Base-by-base conservation (phyloP, 345 rosid genomes). In the Hibiscus tridactylites region DNA sequence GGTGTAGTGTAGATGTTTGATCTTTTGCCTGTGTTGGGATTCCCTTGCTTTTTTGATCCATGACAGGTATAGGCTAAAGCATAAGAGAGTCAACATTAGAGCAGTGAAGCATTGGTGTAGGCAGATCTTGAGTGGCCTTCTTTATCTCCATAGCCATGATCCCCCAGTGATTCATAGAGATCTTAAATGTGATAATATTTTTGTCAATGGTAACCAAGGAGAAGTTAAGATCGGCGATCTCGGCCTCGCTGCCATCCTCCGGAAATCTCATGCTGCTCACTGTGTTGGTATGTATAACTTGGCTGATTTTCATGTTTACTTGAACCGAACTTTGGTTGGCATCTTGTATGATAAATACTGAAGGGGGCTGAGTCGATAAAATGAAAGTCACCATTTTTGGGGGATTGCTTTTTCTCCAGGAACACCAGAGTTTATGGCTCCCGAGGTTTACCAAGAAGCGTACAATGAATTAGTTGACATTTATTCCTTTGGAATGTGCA, bases 401-500 rank as follows among this genome's bases (percentile, higher is more conserved):
- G 11, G 54, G 75, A 15, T 33, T 71, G 53, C 11, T 65, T n/a
- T 68, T 77, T 75, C 63, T 75, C 50, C 86, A 96, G 98, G 99
- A 52, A 96, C 99, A 42, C 98, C 97, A 7, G 99, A 96, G 84
- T 96, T 96, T 69, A 96, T 96, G 99, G 99, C 99, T 65, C 99
- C 99, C 37, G 99, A 96, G 81, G 91, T 96, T 17, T 96, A 92
- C 52, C 93, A 91, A 83, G 99, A 96, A 80, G 98, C 92, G 0
- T 96, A 96, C 60, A 92, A 96, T 75, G 98, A 96, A 75, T 74
- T 96, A 61, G 99, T 96, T n/a, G 99, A 96, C 79, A 86, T 92
- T 75, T 96, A 96, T 75, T 89, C 99, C 0, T 96, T 96, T 42
- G 99, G 99, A 28, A 96, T 96, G 99, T 90, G 98, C 87, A 83